These are phyloP conservation scores for Pythium diclinum DNA, from an alignment of 352 stramenopile genomes.

Conservation along the genomic window DNA sequence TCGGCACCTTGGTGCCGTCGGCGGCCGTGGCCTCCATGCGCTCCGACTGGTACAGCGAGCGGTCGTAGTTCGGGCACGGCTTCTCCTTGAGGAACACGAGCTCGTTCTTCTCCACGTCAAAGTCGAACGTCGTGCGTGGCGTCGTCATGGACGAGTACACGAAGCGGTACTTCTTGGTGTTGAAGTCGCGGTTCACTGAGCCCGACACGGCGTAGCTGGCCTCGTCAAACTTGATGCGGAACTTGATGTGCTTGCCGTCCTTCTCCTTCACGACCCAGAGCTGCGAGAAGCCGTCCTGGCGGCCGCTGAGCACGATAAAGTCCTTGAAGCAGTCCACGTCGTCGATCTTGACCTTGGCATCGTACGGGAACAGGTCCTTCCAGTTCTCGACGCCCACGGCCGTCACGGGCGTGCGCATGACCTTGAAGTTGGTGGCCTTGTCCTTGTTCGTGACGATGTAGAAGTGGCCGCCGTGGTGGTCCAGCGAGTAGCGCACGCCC, in stretches of 20 bases:
- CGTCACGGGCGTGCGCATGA: conserved; percentile 71
- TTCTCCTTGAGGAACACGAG: conserved; percentile 90
- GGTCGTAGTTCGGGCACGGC: conserved; percentile 92
- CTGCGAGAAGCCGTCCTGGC: conserved; percentile 83
- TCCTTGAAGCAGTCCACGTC: conserved; percentile 86
- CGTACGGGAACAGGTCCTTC: conserved; percentile 87
- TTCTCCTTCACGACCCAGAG: conserved; percentile 80
- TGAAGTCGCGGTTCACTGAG: conserved; percentile 85
- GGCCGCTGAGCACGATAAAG: conserved; percentile 83
- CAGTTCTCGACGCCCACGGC: conserved; percentile 66
- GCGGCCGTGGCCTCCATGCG: conserved; percentile 81
- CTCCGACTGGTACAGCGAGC: conserved; percentile 89
- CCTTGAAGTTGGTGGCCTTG: conserved; percentile 92
- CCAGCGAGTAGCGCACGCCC: conserved; percentile 77
- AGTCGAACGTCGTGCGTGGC: conserved; percentile 84
- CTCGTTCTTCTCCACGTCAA: conserved; percentile 62
- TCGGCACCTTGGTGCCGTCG: conserved; percentile 86
- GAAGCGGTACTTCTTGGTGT: conserved; percentile 87
- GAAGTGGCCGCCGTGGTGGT: conserved; percentile 87
- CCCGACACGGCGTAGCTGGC: conserved; percentile 84
- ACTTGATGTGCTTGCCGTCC: conserved; percentile 34
- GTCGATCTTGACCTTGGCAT: conserved; percentile 80
- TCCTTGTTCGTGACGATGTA: conserved; percentile 95
- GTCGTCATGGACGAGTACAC: conserved; percentile 93
- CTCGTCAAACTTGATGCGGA: conserved; percentile 87